These are phyloP conservation scores for Tricholoma flavovirens DNA, from an alignment of 768 basidiomycete species.

Conservation along the genomic window DNA sequence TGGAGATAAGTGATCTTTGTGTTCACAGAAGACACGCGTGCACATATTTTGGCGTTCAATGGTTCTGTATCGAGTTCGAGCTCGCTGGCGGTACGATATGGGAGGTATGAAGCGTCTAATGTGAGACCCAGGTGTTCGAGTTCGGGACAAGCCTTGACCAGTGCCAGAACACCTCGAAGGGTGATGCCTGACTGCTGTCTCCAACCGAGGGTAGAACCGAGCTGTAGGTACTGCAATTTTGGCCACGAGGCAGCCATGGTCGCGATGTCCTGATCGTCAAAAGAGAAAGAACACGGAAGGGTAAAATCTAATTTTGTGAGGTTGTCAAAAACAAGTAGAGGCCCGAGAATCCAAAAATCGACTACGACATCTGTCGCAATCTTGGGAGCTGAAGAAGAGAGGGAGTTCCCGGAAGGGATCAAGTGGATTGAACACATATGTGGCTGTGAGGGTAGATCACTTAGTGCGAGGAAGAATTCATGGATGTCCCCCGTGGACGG, in stretches of 20 bases:
- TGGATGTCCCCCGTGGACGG: neutral
- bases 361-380: neutral
- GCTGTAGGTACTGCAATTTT: neutral
- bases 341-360: neutral
- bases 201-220: slow-evolving; percentile 4
- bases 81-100: neutral
- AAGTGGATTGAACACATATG: neutral
- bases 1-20: neutral
- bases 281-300: neutral
- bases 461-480: slow-evolving; percentile 2
- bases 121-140: neutral
- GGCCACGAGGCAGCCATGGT: slow-evolving; percentile 1
- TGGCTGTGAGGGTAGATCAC: neutral
- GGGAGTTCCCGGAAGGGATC: neutral
- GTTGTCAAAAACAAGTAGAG: slow-evolving; percentile 1
- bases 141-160: neutral
- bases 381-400: neutral
- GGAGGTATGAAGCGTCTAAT: neutral
- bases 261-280: slow-evolving; percentile 1
- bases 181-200: neutral
- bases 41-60: neutral
- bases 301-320: slow-evolving; percentile 1
- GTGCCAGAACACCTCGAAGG: neutral
- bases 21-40: neutral
- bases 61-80: neutral